Conservation (phyloP, 83 land plant genomes). For the Picea abies region DNA sequence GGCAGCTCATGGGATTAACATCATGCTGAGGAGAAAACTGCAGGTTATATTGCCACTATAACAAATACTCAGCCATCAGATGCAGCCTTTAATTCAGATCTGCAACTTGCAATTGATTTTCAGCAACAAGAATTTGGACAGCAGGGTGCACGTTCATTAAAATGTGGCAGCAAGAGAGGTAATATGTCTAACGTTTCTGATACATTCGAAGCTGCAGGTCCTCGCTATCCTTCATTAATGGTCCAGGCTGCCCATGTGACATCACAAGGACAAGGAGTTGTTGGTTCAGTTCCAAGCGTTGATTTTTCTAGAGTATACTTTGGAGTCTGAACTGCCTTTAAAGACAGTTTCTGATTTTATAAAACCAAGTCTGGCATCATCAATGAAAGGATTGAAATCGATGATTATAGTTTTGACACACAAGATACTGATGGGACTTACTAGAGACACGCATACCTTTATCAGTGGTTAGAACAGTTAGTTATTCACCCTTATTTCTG, state of each 20-base stretch:
- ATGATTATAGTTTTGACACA: not conserved
- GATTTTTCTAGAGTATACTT: not conserved
- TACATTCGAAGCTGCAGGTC: slow-evolving; percentile 82
- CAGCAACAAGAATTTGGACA: too few relatives aligned
- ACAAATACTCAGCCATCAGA: too few relatives aligned
- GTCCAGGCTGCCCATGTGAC: slow-evolving; percentile 32
- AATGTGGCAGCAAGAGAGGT: not conserved
- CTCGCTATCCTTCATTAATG: slow-evolving; percentile 45
- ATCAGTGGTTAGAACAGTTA: slow-evolving; percentile 23
- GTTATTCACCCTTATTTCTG: not conserved
- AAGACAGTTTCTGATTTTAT: slow-evolving; percentile 12
- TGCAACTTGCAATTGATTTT: too few relatives aligned
- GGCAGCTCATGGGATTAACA: too few relatives aligned
- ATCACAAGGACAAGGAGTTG: slow-evolving; percentile 21
- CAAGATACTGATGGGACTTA: slow-evolving; percentile 21
- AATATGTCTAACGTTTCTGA: slow-evolving; percentile 62
- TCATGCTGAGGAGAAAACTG: too few relatives aligned
- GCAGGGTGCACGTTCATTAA: too few relatives aligned
- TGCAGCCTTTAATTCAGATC: too few relatives aligned
- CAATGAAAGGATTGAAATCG: not conserved
- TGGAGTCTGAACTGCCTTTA: slow-evolving; percentile 1
- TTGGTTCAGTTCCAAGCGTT: not conserved
- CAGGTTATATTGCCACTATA: too few relatives aligned
- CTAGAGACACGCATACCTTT: slow-evolving; percentile 14
- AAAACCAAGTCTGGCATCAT: slow-evolving; percentile 11